Evolutionary conservation across 2,329 filamentous ascomycete species (phyloP).

Genomic region (Monosporascus sp.): DNA sequence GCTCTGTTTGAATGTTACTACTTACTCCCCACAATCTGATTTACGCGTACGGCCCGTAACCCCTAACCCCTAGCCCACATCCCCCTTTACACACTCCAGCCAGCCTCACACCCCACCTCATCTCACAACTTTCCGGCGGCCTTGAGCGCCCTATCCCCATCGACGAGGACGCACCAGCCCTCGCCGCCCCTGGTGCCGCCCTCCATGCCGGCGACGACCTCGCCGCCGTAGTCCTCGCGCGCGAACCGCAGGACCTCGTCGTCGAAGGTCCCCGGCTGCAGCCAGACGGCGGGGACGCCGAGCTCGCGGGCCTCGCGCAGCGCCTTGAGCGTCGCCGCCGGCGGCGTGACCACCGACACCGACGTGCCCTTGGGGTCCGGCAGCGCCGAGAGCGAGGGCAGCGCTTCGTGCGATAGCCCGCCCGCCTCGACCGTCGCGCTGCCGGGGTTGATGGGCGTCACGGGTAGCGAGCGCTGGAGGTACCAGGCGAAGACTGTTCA

Average conservation of each 20-base stretch:
- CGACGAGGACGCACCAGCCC: constrained; percentile 85
- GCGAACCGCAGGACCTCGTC: constrained; percentile 69
- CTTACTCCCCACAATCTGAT: too few relatives aligned
- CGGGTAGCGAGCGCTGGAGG: constrained; percentile 66
- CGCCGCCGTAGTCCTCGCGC: constrained; percentile 56
- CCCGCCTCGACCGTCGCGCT: constrained; percentile 58
- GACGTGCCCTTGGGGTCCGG: constrained; percentile 64
- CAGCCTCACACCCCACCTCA: too few relatives aligned
- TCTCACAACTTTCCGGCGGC: constrained; percentile 47
- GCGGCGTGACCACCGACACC: constrained; percentile 84
- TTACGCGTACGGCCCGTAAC: too few relatives aligned
- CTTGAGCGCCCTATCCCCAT: constrained; percentile 64
- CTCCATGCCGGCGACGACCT: constrained; percentile 59
- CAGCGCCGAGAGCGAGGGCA: constrained; percentile 62
- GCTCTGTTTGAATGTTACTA: too few relatives aligned
- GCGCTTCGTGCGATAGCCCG: constrained; percentile 55
- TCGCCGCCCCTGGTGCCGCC: constrained; percentile 54
- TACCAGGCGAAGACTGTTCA: constrained; percentile 84
- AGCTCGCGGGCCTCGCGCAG: constrained; percentile 72
- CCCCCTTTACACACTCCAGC: too few relatives aligned
- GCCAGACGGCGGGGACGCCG: constrained; percentile 72
- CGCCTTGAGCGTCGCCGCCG: constrained; percentile 67
- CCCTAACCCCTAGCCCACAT: too few relatives aligned
- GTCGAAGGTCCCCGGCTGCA: constrained; percentile 88
- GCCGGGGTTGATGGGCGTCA: constrained; percentile 78